Evolutionary conservation across 1,139 yeast species (phyloP), one percentile per base, ranked within the genome.

Genomic region (Pichia norvegensis): DNA sequence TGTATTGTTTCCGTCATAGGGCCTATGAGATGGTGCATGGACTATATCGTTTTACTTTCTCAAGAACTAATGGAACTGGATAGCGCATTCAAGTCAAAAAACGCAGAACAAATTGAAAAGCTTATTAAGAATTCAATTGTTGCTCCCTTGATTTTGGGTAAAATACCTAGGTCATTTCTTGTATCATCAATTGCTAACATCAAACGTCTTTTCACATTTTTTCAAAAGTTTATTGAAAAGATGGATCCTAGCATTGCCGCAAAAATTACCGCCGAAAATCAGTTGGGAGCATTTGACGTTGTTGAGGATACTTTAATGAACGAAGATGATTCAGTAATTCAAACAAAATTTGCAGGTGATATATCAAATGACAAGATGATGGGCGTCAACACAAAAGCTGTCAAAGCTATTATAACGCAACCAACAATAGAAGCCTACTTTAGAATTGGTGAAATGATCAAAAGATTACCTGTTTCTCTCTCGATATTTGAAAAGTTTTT

Each of bases 21-120:
- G 0, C 74, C 80, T 37, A 74, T 82, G n/a, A 73, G 85, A 54
- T 87, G 95, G 95, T 71, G 82, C 48, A 70, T 84, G 37, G 95
- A 86, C 58, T 72, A 85, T 47, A 68, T 85, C 55, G 75, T 79
- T 0, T 77, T 75, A 50, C 61, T 83, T 40, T 76, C 79, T 48
- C 94, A 86, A 59, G 95, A 86, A 53, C 61, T 87, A 21, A 64
- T 77, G 19, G 62, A 60, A 35, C 46, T 63, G 13, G 52, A 53
- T 33, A 56, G 51, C 40, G 55, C 56, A 6, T 57, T 61, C 45
- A 57, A 55, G 42, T 46, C 42, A 4, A 52, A 54, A 9, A 51
- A 56, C 39, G 40, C 47, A 29, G 42, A 47, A 23, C 52, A 54
- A 38, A 50, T 58, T 33, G 59, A 57, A 31, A 52, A 45, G 29